Evolutionary conservation across 1,284 basidiomycete genomes (phyloP).

Genomic region (Ustilago sp.): DNA sequence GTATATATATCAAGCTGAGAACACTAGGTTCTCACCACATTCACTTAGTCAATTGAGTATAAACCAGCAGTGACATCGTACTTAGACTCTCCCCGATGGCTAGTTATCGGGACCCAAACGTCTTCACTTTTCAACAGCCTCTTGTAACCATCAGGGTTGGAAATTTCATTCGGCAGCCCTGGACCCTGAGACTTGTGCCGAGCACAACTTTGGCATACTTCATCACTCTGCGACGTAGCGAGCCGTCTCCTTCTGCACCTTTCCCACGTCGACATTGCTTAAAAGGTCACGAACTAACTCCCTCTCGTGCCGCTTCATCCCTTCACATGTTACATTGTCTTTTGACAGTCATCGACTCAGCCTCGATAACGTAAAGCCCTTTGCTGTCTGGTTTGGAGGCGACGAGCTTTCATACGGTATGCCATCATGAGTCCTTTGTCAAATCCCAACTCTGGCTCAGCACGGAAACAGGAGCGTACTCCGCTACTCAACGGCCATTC

Average conservation of each 20-base stretch:
- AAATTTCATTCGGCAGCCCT: no score
- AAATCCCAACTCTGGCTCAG: background rate
- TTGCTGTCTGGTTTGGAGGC: background rate
- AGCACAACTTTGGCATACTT: background rate
- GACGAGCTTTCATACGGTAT: no score
- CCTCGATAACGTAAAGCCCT: background rate
- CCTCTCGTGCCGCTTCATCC: background rate
- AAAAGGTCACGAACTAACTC: background rate
- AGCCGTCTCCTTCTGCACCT: background rate
- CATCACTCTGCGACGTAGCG: background rate
- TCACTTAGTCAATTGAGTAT: no score
- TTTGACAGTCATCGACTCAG: background rate
- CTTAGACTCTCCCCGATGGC: no score
- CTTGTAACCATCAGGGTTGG: no score
- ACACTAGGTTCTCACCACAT: no score
- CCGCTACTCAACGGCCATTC: slow-evolving; percentile 8
- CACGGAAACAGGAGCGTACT: slow-evolving; percentile 11
- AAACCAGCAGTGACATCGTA: no score
- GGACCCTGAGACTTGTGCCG: no score
- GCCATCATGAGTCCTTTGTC: background rate
- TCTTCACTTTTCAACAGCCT: background rate
- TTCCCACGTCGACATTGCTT: background rate
- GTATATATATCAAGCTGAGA: no score
- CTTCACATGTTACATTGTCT: background rate
- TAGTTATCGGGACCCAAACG: no score